These are phyloP conservation scores for Cardiospermum halicacabum DNA, from an alignment of 345 rosid genomes.

Conservation along the genomic window DNA sequence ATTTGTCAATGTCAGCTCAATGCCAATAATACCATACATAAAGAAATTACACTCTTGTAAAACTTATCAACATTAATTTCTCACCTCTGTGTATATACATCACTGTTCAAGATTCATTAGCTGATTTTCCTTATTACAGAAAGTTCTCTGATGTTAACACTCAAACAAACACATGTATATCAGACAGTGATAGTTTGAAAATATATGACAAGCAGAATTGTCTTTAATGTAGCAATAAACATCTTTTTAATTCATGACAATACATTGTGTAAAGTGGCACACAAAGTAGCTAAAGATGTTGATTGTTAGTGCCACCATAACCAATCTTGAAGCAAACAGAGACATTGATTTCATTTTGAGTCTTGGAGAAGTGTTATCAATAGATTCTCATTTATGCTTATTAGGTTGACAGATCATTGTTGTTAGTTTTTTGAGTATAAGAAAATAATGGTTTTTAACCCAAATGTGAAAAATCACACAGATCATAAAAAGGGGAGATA, in stretches of 20 bases:
- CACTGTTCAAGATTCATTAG: no score
- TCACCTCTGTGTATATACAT: no score
- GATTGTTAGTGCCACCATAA: background rate
- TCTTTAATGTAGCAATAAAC: background rate
- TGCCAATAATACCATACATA: background rate
- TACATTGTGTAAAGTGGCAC: background rate
- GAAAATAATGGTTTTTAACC: background rate
- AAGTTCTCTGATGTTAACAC: no score
- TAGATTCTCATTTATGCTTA: background rate
- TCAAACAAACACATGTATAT: background rate
- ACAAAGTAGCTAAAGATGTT: background rate
- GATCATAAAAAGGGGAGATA: background rate
- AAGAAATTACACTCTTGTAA: background rate
- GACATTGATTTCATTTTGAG: background rate
- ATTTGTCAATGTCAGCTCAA: background rate
- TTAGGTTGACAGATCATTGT: background rate
- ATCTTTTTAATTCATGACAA: background rate
- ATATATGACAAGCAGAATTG: background rate
- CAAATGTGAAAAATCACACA: background rate
- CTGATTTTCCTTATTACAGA: no score
- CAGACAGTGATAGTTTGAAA: background rate
- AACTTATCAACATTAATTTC: no score
- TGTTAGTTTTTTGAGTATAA: background rate
- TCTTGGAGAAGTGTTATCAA: constrained; percentile 6
- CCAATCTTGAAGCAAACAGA: background rate